A percentile compares a stretch with the other conserved stretches of the same genome.
These are phyloP conservation scores for Tephrocybe rancida DNA, from an alignment of 768 basidiomycete genomes.

Conservation along the genomic window DNA sequence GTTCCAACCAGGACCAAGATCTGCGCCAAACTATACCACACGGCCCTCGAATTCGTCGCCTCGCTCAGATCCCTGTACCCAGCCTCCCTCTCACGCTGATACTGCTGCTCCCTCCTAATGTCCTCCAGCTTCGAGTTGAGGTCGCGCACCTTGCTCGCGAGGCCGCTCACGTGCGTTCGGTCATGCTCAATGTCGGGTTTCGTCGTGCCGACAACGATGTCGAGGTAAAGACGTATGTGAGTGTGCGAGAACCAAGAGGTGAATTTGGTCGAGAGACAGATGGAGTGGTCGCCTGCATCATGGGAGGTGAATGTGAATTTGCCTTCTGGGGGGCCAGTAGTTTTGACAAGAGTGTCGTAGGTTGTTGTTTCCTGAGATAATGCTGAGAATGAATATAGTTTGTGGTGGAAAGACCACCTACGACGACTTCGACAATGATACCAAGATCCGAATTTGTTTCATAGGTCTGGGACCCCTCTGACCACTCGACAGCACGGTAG, in stretches of 20 bases:
- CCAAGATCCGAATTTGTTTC: slow-evolving; percentile 75
- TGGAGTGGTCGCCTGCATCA: slow-evolving; percentile 95
- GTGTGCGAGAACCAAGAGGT: slow-evolving; percentile 85
- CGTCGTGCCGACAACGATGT: slow-evolving; percentile 88
- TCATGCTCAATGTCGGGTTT: slow-evolving; percentile 89
- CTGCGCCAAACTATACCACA: slow-evolving; percentile 94
- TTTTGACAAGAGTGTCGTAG: slow-evolving; percentile 81
- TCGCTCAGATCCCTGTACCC: slow-evolving; percentile 91
- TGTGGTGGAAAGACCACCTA: slow-evolving; percentile 37
- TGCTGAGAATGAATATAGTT: background rate
- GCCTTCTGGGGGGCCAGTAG: slow-evolving; percentile 88
- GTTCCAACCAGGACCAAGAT: slow-evolving; percentile 82
- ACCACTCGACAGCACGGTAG: slow-evolving; percentile 93
- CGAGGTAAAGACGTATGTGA: slow-evolving; percentile 94
- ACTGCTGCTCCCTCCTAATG: slow-evolving; percentile 93
- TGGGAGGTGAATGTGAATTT: slow-evolving; percentile 98
- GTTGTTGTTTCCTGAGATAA: slow-evolving; percentile 78
- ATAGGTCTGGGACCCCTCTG: slow-evolving; percentile 70
- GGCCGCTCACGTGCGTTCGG: slow-evolving; percentile 79
- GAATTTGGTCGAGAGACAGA: slow-evolving; percentile 94
- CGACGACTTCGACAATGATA: slow-evolving; percentile 89
- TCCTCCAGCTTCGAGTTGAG: slow-evolving; percentile 93
- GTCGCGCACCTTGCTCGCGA: slow-evolving; percentile 85
- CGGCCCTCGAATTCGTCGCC: slow-evolving; percentile 85
- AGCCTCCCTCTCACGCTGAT: slow-evolving; percentile 94